Evolutionary conservation across 1,284 basidiomycete genomes (phyloP).

Genomic region (Acaromyces ingoldii): DNA sequence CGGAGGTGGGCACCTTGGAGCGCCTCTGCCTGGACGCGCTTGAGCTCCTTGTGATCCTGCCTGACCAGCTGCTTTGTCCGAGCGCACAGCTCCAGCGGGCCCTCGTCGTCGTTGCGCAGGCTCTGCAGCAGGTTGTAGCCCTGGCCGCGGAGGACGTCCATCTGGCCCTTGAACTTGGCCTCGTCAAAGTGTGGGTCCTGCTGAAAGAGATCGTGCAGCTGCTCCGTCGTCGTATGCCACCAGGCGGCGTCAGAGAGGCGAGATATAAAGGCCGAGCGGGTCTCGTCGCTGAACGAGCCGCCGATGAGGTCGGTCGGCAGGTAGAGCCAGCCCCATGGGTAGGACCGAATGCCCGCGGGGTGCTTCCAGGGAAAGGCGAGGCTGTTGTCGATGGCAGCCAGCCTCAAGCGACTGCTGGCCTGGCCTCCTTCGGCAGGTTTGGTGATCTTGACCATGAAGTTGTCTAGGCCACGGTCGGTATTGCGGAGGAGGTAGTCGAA

Average conservation of each 20-base stretch:
- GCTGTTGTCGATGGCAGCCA: conserved; percentile 78
- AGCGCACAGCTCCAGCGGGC: conserved; percentile 47
- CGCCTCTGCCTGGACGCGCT: neutral
- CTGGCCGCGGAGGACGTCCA: conserved; percentile 85
- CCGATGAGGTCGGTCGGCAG: conserved; percentile 75
- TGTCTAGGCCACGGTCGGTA: conserved; percentile 57
- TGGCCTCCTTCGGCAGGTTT: conserved; percentile 28
- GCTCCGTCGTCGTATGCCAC: conserved; percentile 81
- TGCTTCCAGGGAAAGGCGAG: conserved; percentile 70
- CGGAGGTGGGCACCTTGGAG: neutral
- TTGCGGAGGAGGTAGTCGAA: conserved; percentile 82
- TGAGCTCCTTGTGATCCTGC: conserved; percentile 11
- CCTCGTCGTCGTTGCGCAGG: conserved; percentile 65
- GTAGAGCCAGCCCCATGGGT: conserved; percentile 80
- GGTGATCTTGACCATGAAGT: conserved; percentile 58
- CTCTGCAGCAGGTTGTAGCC: conserved; percentile 84
- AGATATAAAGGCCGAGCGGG: conserved; percentile 74
- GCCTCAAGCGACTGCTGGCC: conserved; percentile 56
- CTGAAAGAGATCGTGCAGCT: conserved; percentile 70
- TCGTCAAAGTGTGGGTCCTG: conserved; percentile 65
- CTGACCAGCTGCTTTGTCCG: conserved; percentile 42
- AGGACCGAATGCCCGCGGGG: conserved; percentile 80
- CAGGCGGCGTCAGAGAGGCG: conserved; percentile 73
- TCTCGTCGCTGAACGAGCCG: conserved; percentile 71
- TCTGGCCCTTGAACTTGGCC: conserved; percentile 63